Evolutionary conservation across 108 stramenopile genomes (phyloP), one percentile per base, ranked within the genome.

Genomic region (Licmophora abbreviata): DNA sequence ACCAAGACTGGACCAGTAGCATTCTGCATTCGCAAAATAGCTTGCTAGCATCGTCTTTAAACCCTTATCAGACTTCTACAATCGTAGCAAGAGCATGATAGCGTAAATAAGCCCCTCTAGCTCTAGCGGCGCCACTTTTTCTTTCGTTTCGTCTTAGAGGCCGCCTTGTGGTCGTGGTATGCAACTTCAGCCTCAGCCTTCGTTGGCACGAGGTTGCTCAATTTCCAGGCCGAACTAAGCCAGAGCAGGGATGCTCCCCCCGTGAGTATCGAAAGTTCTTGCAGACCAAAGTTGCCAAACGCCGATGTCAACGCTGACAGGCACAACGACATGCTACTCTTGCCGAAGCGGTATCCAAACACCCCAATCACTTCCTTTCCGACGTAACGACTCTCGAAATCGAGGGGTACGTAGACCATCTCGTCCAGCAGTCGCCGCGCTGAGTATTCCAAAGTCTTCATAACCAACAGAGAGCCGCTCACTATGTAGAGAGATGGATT

Each of bases 311-410:
- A 51, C 23, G 68, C 85, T 18, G 90, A 92, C 17, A 92, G 54
- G 37, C 74, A 56, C 12, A 92, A 53, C 17, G 81, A 80, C 69
- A 76, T 78, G 9, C 74, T 65, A 0, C 72, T 74, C 61, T 92
- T 92, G 21, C 86, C 91, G 29, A 92, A 77, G 31, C 91, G 68
- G 57, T 92, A 84, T 2, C 81, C 91, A 60, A 92, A 85, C 0
- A 92, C 85, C 9, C 83, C 86, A 48, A 92, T 85, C 0, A 92
- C 63, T 57, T 92, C 90, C 55, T 92, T 92, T 11, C 86, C 91
- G 12, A 88, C 43, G 55, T 78, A 93, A 30, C 91, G 76, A 38
- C 63, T 66, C 46, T 93, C 84, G 63, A 79, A 88, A 65, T 92
- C 85, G 35, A 92, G 65, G 10, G 91, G 85, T 2, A 90, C 82